These are phyloP conservation scores for Microcyclospora tardicrescens DNA, from an alignment of 2,329 filamentous ascomycete species.

Conservation along the genomic window DNA sequence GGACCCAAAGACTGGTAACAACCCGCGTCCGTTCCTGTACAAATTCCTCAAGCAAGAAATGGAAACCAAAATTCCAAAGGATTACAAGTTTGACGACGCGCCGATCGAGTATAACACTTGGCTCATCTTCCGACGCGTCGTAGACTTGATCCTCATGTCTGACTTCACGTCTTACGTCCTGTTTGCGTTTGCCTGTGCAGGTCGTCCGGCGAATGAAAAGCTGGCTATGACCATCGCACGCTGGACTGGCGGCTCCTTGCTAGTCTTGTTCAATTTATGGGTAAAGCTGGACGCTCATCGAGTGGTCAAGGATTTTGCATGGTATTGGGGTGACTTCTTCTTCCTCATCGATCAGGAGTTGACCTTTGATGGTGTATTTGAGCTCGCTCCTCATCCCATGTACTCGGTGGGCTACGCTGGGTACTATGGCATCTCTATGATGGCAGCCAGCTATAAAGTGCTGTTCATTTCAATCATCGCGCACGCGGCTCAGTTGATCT, in stretches of 20 bases:
- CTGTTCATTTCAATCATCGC: conserved; percentile 93
- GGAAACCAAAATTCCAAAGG: conserved; percentile 84
- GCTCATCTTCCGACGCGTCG: conserved; percentile 88
- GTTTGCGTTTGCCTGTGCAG: conserved; percentile 80
- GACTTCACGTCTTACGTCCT: conserved; percentile 96
- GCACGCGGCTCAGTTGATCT: conserved; percentile 86
- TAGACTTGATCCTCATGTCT: conserved; percentile 96
- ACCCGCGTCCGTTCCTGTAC: conserved; percentile 73
- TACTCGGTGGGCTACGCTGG: conserved; percentile 96
- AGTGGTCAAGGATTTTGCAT: conserved; percentile 97
- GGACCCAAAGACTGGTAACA: conserved; percentile 63
- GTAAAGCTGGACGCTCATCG: conserved; percentile 96
- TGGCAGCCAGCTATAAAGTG: conserved; percentile 95
- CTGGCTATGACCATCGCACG: conserved; percentile 55
- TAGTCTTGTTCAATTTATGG: conserved; percentile 94
- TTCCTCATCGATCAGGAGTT: conserved; percentile 95
- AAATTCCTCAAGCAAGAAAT: conserved; percentile 74
- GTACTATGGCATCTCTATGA: conserved; percentile 95
- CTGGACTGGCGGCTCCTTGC: conserved; percentile 63
- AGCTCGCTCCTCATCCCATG: conserved; percentile 98
- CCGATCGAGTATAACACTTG: conserved; percentile 98
- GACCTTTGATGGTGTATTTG: conserved; percentile 96
- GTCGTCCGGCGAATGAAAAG: conserved; percentile 60
- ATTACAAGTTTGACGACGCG: conserved; percentile 87
- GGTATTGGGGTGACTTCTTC: conserved; percentile 99